Base-by-base conservation (phyloP, 495 filamentous ascomycete genomes). In the Aspergillus heteromorphus region DNA sequence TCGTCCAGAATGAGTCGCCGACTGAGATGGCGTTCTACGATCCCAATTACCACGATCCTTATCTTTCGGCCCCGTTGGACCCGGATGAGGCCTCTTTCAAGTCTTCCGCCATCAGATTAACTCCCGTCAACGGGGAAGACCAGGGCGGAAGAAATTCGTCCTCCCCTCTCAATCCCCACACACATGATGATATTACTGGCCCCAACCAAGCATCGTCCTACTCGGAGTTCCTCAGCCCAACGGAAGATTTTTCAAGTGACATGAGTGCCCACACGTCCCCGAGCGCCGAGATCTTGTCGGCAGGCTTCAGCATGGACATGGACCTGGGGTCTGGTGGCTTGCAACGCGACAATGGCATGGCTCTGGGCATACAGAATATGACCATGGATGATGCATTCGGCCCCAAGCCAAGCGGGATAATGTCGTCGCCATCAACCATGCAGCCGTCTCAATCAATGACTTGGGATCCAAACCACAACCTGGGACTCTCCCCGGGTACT, bases 61-160 rank as follows among this genome's bases (percentile, higher is more conserved):
- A 74, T 56, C 65, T 74, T 6, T 73, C 71, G 4, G 64, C 70
- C 16, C 59, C 65, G 7, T 69, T 65, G 10, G 74, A 75, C 53
- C 71, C 68, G 0, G 74, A 77, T 20, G 70, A 73, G 58, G 58
- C 64, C 6, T 68, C 60, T 16, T 71, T 75, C 29, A 63, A 64
- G 48, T 65, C 66, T n/a, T 56, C 61, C 30, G 69, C 64, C 0
- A 69, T 75, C 51, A 65, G 68, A 38, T 40, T 71, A 17, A 73
- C 72, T 1, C 68, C 71, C 0, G 56, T 60, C 16, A 56, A 52
- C 14, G 55, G 40, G 13, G 57, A 56, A 6, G 59, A 58, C 21
- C 54, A 53, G 42, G 52, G 57, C 4, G 62, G 60, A 43, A 31
- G 48, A 19, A 30, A 40, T n/a, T 52, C 50, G 4, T n/a, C 38